Conservation (phyloP, 2,329 filamentous ascomycete genomes). For the Aspergillus fructus region DNA sequence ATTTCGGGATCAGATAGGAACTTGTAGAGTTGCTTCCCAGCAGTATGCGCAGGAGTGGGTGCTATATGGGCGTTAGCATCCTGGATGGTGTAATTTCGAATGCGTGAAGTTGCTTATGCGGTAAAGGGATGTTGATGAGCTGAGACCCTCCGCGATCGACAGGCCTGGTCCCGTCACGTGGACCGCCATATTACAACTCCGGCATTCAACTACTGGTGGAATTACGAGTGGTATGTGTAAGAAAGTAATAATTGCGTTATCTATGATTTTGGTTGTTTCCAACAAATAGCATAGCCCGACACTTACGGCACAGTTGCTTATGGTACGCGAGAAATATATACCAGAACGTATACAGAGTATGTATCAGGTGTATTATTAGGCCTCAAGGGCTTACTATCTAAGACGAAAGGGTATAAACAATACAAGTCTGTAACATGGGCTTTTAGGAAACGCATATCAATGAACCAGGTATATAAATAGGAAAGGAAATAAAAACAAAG, state of each 20-base stretch:
- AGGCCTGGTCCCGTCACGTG: slow-evolving; percentile 5
- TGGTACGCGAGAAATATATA: too few species aligned
- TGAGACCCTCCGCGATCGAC: neutral
- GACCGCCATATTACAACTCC: too few species aligned
- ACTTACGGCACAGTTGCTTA: too few species aligned
- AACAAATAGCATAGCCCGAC: too few species aligned
- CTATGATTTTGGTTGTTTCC: too few species aligned
- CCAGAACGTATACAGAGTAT: too few species aligned
- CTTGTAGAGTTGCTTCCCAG: neutral
- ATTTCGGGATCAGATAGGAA: neutral
- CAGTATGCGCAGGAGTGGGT: neutral
- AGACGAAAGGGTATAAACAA: slow-evolving; percentile 1
- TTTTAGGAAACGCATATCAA: slow-evolving; percentile 3
- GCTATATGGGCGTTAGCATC: neutral
- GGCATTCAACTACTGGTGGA: too few species aligned
- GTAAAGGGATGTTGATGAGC: neutral
- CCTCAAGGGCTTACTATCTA: neutral
- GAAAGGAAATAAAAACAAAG: neutral
- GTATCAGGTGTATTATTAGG: too few species aligned
- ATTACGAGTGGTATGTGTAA: too few species aligned
- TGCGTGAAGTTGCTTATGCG: neutral
- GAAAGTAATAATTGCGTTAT: too few species aligned
- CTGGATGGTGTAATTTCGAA: neutral
- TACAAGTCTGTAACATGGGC: neutral
- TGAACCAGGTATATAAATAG: neutral